Evolutionary conservation across 495 filamentous ascomycete genomes (phyloP).

Genomic region (Physcia stellaris): DNA sequence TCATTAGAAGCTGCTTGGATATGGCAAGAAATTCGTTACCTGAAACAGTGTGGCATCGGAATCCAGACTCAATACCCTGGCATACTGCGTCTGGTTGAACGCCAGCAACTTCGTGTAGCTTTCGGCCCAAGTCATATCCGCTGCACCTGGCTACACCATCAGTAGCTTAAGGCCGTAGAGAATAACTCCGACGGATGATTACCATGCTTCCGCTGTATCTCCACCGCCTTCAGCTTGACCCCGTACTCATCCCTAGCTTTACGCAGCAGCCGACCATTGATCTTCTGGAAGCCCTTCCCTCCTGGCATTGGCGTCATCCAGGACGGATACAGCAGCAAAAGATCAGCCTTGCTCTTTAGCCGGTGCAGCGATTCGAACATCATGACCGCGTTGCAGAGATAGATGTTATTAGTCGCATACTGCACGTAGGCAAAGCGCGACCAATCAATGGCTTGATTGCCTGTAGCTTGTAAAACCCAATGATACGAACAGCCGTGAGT

Average conservation of each 20-base stretch:
- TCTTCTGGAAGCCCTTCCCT: slow-evolving; percentile 6
- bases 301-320: slow-evolving; percentile 18
- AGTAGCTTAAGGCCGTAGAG: no score
- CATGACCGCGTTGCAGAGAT: slow-evolving; percentile 69
- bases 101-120: slow-evolving; percentile 59
- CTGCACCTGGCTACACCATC: no score
- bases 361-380: slow-evolving; percentile 51
- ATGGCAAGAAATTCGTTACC: no score
- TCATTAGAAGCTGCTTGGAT: no score
- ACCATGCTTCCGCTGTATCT: slow-evolving; percentile 20
- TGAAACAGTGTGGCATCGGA: slow-evolving; percentile 50
- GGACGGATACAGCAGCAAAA: slow-evolving; percentile 52
- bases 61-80: slow-evolving; percentile 55
- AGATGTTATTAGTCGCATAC: slow-evolving; percentile 54
- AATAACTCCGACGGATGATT: no score
- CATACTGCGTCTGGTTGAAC: slow-evolving; percentile 56
- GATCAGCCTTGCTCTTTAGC: slow-evolving; percentile 48
- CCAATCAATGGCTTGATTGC: no score
- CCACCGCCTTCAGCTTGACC: slow-evolving; percentile 45
- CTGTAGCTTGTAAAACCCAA: no score
- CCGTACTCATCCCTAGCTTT: slow-evolving; percentile 48
- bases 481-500: no score
- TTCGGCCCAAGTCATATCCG: slow-evolving; percentile 25
- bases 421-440: slow-evolving; percentile 53
- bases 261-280: slow-evolving; percentile 35